Conservation (phyloP, 306 rosid species). For the Fagus crenata region DNA sequence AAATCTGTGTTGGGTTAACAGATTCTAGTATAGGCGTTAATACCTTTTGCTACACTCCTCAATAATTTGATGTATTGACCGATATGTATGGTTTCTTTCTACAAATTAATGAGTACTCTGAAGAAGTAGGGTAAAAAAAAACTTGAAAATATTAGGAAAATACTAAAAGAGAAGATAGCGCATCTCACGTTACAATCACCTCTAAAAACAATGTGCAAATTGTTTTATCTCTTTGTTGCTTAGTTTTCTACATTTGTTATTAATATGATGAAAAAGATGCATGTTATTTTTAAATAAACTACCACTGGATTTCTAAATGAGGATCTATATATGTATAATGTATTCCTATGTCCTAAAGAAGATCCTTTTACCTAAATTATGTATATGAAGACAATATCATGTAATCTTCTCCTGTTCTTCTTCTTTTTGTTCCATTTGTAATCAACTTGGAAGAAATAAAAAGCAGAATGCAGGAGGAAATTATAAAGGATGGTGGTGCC, state of each 20-base stretch:
- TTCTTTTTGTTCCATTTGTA: neutral
- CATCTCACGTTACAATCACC: neutral
- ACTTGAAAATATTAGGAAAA: too few species aligned
- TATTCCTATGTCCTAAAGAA: neutral
- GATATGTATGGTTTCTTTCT: neutral
- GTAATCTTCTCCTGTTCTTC: neutral
- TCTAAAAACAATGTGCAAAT: neutral
- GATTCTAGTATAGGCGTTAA: too few species aligned
- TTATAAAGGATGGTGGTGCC: neutral
- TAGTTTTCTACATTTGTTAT: too few species aligned
- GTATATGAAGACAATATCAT: neutral
- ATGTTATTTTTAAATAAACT: neutral
- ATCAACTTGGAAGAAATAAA: neutral
- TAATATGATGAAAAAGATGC: neutral
- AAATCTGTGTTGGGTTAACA: too few species aligned
- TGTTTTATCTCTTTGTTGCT: neutral
- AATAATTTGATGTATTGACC: neutral
- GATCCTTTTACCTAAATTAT: neutral
- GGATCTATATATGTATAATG: neutral
- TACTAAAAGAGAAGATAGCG: too few species aligned
- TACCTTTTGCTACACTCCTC: too few species aligned
- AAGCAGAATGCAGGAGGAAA: neutral
- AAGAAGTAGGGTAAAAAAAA: too few species aligned
- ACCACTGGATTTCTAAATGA: neutral
- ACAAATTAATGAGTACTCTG: too few species aligned